These are phyloP conservation scores for Eutrema heterophyllum DNA, from an alignment of 345 rosid species.

Conservation along the genomic window DNA sequence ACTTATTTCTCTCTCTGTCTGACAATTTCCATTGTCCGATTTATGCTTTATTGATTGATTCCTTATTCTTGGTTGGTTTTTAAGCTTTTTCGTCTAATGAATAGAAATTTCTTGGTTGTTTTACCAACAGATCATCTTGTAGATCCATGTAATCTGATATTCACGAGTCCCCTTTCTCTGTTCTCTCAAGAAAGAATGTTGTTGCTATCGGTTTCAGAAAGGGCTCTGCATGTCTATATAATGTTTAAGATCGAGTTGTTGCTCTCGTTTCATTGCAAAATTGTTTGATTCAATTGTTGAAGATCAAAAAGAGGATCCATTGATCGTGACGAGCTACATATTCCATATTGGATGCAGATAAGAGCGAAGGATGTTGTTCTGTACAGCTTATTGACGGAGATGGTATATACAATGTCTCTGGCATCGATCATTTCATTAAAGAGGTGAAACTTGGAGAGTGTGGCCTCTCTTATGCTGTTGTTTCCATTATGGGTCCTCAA, in stretches of 20 bases:
- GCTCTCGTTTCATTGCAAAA: neutral
- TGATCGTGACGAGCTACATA: neutral
- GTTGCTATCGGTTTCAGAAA: neutral
- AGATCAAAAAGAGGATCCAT: neutral
- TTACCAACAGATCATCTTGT: neutral
- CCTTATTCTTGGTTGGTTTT: neutral
- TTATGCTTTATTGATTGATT: neutral
- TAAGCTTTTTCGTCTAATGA: neutral
- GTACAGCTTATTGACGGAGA: constrained; percentile 89
- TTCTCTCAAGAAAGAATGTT: neutral
- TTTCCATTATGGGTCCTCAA: constrained; percentile 98
- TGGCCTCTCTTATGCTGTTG: constrained; percentile 85
- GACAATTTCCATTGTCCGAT: neutral
- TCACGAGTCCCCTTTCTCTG: neutral
- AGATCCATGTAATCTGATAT: constrained; percentile 9
- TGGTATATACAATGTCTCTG: constrained; percentile 55
- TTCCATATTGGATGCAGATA: constrained; percentile 35
- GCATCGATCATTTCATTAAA: constrained; percentile 60
- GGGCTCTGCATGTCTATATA: neutral
- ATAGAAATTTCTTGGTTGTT: neutral
- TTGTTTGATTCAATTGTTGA: neutral
- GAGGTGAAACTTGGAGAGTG: constrained; percentile 66
- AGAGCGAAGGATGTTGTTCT: constrained; percentile 43
- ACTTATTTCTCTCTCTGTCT: constrained; percentile 11
- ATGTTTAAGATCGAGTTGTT: neutral